Evolutionary conservation across 352 stramenopile genomes (phyloP), one percentile per base, ranked within the genome.

Genomic region (Pythium folliculosum): DNA sequence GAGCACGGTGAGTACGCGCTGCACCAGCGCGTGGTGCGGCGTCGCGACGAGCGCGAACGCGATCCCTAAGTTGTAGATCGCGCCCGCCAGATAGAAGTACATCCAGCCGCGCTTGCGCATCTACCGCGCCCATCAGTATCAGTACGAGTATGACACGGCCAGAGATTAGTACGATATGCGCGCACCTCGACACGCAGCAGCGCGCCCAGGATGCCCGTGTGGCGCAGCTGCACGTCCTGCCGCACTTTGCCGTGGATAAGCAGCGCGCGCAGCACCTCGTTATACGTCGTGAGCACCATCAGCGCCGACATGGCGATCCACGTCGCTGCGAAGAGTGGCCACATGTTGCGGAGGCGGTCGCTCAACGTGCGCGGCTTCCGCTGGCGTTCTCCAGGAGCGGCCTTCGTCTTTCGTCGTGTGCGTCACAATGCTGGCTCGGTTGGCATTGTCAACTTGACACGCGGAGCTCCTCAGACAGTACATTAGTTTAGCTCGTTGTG

Each of bases 61-160:
- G 2, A 69, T 40, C n/a, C 54, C 50, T 0, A 70, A 32, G 61
- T 84, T 90, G 57, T 86, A 78, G 23, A 84, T 5, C 1, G 80
- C 72, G 51, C 82, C 84, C 8, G 79, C 60, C 16, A 90, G 65
- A 63, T 93, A 93, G 65, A 93, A 93, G 77, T 78, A 87, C 64
- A 79, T 91, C 81, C 80, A 93, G 32, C 70, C 77, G 43, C 77
- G 77, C 65, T 92, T 92, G 23, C 52, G 58, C 54, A 76, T 69
- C 65, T 76, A 49, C 14, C 14, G 43, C 19, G 14, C 19, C 13
- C 43, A 49, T 5, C 19, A 49, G 4, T n/a, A n/a, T n/a, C n/a
- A n/a, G n/a, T n/a, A n/a, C 4, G 14, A 49, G 43, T n/a, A 22
- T 49, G 43, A 19, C n/a, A 14, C 19, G 43, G 7, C 43, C 4